phyloP scores from a whole-genome alignment of 495 filamentous ascomycete species.

The Pseudomonodictys pantanalensis region DNA sequence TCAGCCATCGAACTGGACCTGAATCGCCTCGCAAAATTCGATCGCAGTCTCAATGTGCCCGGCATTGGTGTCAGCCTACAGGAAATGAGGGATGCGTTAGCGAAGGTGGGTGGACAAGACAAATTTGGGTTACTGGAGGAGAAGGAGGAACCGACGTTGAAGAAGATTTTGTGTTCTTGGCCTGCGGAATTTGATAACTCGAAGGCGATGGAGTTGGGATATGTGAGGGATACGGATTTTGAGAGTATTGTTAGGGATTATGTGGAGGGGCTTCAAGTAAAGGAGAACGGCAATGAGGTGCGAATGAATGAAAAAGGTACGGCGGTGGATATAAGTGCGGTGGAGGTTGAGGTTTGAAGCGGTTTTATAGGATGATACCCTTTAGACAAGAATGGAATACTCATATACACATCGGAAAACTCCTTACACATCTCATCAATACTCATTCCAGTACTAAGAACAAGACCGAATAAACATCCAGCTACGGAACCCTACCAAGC shows the following conservation, averaged over 20 bases:
- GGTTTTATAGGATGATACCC: background rate
- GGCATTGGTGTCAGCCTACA: constrained; percentile 68
- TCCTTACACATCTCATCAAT: too few species aligned
- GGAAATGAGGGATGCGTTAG: constrained; percentile 73
- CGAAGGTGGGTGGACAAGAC: constrained; percentile 66
- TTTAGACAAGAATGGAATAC: too few species aligned
- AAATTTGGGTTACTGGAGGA: constrained; percentile 62
- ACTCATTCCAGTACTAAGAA: too few species aligned
- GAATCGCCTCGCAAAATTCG: constrained; percentile 38
- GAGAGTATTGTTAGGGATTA: constrained; percentile 14
- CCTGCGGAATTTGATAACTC: constrained; percentile 60
- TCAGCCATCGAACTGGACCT: constrained; percentile 43
- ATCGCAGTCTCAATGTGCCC: constrained; percentile 66
- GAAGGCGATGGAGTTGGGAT: constrained; percentile 32
- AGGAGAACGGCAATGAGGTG: background rate
- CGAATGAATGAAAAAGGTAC: background rate
- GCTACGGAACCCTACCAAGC: constrained; percentile 43
- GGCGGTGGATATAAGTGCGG: background rate
- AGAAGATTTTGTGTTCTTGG: constrained; percentile 74
- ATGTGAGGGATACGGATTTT: constrained; percentile 32
- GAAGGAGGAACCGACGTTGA: constrained; percentile 61
- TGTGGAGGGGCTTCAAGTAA: constrained; percentile 16
- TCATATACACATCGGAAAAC: too few species aligned
- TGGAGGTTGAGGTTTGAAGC: background rate
- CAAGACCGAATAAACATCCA: background rate